Evolutionary conservation across 805 yeast species (phyloP), one percentile per base, ranked within the genome.

Genomic region (Metschnikowia aberdeeniae): DNA sequence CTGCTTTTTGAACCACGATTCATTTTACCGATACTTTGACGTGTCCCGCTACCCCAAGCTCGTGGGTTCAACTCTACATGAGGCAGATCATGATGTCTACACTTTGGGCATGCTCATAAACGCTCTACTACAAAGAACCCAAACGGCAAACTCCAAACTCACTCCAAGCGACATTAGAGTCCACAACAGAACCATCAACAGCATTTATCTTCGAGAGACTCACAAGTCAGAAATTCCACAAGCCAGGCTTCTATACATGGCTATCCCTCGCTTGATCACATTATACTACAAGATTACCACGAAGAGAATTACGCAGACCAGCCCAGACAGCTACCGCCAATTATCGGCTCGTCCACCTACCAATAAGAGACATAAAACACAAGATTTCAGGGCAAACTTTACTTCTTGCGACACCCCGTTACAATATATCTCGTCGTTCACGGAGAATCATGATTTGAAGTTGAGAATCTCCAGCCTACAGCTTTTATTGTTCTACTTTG

Each of bases 1-100:
- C 4, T 52, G 73, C 3, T 78, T 82, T 49, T 54, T 73, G 8
- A 69, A 79, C 38, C 43, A 79, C n/a, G 61, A 72, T 1, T 57
- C 62, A 6, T 49, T 59, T 1, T 63, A 76, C 17, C 69, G 70
- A 6, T 69, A 70, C 44, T 53, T 80, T 3, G 50, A 57, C 32
- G 40, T 65, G 11, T 45, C 43, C 1, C 36, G 49, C 3, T 44
- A 66, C 0, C 70, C 71, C 1, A 56, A 47, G 29, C 45, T 62
- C 4, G 34, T 39, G 7, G 69, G 66, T 4, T 63, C 55, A 30
- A 55, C 27, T 8, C 19, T 29, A 3, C 27, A 39, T 12, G 28
- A 40, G 9, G n/a, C n/a, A 10, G 14, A 6, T 17, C 26, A 10
- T 20, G 34, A 53, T 5, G 36, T 56, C 17, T 60, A 62, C 47